Conservation (phyloP, 2,329 filamentous ascomycete species). For the Epichloe sp. region DNA sequence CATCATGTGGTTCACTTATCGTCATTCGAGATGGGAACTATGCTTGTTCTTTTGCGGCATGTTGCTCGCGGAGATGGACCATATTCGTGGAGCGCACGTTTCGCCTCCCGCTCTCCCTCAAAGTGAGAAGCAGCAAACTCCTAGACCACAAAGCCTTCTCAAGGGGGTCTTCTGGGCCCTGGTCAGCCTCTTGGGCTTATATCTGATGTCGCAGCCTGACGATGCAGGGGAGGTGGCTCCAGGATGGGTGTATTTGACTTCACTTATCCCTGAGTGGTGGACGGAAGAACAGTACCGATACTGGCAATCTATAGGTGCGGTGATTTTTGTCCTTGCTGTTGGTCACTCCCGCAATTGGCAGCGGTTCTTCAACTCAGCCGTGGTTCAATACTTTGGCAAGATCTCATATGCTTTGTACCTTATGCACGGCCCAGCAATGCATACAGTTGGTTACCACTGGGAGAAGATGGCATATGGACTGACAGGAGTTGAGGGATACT, state of each 20-base stretch:
- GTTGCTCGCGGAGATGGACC: constrained; percentile 40
- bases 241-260: constrained; percentile 36
- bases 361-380: constrained; percentile 33
- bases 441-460: constrained; percentile 38
- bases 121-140: constrained; percentile 9
- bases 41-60: constrained; percentile 42
- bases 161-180: constrained; percentile 23
- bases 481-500: constrained; percentile 32
- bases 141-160: constrained; percentile 1
- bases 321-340: constrained; percentile 38
- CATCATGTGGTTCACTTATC: constrained; percentile 31
- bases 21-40: constrained; percentile 40
- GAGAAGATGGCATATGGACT: constrained; percentile 34
- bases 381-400: constrained; percentile 45
- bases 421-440: constrained; percentile 44
- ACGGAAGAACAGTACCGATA: constrained; percentile 36
- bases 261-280: constrained; percentile 37
- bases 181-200: constrained; percentile 36
- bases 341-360: constrained; percentile 34
- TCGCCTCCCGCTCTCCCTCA: constrained; percentile 15
- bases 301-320: constrained; percentile 41
- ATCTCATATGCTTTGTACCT: constrained; percentile 50
- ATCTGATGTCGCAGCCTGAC: constrained; percentile 31
- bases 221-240: constrained; percentile 31
- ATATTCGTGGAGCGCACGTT: constrained; percentile 33